phyloP scores from a whole-genome alignment of 1,284 basidiomycete species.

The Ustilago cynodontis region DNA sequence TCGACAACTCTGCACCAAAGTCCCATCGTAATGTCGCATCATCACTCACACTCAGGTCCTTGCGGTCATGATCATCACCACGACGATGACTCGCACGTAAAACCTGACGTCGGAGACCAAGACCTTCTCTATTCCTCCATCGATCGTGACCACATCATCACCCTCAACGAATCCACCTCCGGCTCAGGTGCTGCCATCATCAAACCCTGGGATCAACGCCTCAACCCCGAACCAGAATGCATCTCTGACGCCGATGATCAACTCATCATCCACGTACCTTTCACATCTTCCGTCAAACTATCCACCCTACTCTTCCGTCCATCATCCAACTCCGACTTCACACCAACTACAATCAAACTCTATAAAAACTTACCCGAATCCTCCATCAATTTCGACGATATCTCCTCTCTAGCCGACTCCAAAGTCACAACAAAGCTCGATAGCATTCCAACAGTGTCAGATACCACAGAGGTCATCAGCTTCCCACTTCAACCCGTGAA shows the following conservation, averaged over 20 bases:
- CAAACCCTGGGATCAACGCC: conserved; percentile 58
- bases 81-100: conserved; percentile 65
- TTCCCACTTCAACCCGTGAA: conserved; percentile 64
- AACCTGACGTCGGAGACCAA: conserved; percentile 60
- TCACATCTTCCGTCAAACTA: conserved; percentile 62
- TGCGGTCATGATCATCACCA: conserved; percentile 52
- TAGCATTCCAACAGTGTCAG: conserved; percentile 51
- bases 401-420: conserved; percentile 7
- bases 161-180: conserved; percentile 58
- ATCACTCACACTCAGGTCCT: conserved; percentile 54
- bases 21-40: conserved; percentile 58
- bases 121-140: conserved; percentile 56
- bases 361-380: conserved; percentile 54
- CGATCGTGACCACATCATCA: conserved; percentile 53
- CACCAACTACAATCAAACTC: conserved; percentile 55
- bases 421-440: conserved; percentile 38
- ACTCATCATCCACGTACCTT: conserved; percentile 63
- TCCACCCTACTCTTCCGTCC: conserved; percentile 42
- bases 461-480: conserved; percentile 53
- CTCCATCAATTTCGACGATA: conserved; percentile 57
- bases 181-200: conserved; percentile 45
- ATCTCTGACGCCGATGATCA: conserved; percentile 62
- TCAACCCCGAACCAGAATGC: conserved; percentile 30
- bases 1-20: too few relatives aligned
- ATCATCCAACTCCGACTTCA: conserved; percentile 29